phyloP scores from a whole-genome alignment of 2,329 filamentous ascomycete genomes.

The Atkinsonella hypoxylon region DNA sequence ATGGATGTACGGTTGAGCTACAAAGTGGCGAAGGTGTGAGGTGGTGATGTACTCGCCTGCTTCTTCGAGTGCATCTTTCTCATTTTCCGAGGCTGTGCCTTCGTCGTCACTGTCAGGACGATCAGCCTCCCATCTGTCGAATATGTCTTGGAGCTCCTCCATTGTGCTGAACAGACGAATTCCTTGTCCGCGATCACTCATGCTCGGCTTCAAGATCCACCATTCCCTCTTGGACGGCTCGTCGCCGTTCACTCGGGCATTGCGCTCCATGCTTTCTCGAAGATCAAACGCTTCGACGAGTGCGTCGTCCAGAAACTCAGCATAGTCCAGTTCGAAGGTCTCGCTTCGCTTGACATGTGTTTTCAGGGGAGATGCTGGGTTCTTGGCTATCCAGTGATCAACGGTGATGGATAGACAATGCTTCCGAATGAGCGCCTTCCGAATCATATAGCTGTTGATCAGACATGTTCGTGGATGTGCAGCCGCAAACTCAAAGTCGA shows the following conservation, averaged over 20 bases:
- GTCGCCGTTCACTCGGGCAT: constrained; percentile 26
- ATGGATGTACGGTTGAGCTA: constrained; percentile 90
- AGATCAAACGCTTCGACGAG: constrained; percentile 84
- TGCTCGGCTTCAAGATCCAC: constrained; percentile 98
- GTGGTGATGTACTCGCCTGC: constrained; percentile 55
- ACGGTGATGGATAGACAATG: constrained; percentile 83
- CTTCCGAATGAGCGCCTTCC: constrained; percentile 92
- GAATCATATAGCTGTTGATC: constrained; percentile 85
- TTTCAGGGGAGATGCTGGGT: constrained; percentile 57
- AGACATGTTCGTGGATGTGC: constrained; percentile 49
- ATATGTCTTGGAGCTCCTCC: constrained; percentile 73
- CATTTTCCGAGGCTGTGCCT: constrained; percentile 35
- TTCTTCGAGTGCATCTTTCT: constrained; percentile 19
- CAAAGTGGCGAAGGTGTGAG: constrained; percentile 88
- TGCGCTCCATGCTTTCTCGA: constrained; percentile 61
- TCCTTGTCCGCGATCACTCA: constrained; percentile 93
- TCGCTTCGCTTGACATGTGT: constrained; percentile 66
- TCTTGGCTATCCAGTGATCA: constrained; percentile 74
- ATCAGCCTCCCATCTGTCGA: constrained; percentile 78
- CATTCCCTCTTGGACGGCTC: constrained; percentile 48
- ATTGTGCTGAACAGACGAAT: constrained; percentile 82
- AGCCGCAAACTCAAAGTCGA: constrained; percentile 71
- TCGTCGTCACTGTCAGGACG: constrained; percentile 54
- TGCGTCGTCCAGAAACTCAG: constrained; percentile 91
- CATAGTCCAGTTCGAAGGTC: constrained; percentile 89